Evolutionary conservation across 2,329 filamentous ascomycete genomes (phyloP).

Genomic region (Shiraia sp.): DNA sequence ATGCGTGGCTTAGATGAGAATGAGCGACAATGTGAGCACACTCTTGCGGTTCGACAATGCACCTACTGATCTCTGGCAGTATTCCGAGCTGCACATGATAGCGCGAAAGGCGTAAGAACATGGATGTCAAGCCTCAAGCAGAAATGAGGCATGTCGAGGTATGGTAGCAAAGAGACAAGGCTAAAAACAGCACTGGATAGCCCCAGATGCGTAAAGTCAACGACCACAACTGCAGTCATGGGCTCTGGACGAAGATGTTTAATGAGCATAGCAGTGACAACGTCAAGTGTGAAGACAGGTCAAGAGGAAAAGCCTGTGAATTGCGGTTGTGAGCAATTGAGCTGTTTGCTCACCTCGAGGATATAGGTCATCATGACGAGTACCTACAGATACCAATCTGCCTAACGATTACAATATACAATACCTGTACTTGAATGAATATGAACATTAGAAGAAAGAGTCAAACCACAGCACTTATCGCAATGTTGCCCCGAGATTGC

Average conservation of each 20-base stretch:
- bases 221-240: background rate
- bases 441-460: constrained; percentile 10
- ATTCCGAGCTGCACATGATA: constrained; percentile 54
- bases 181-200: background rate
- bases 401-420: constrained; percentile 32
- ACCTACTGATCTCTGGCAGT: constrained; percentile 37
- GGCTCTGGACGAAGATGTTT: too few relatives aligned
- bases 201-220: background rate
- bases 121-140: constrained; percentile 51
- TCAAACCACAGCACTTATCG: constrained; percentile 15
- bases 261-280: too few relatives aligned
- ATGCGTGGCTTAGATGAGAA: constrained; percentile 86
- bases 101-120: constrained; percentile 49
- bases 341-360: too few relatives aligned
- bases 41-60: background rate
- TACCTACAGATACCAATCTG: constrained; percentile 6
- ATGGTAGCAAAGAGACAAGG: background rate
- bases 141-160: constrained; percentile 23
- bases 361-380: too few relatives aligned
- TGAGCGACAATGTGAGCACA: constrained; percentile 67
- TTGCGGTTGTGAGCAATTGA: too few relatives aligned
- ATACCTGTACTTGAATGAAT: constrained; percentile 21
- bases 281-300: too few relatives aligned
- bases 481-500: constrained; percentile 38
- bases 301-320: too few relatives aligned